Evolutionary conservation across 1,284 basidiomycete genomes (phyloP).

Genomic region (Vanrija humicola): DNA sequence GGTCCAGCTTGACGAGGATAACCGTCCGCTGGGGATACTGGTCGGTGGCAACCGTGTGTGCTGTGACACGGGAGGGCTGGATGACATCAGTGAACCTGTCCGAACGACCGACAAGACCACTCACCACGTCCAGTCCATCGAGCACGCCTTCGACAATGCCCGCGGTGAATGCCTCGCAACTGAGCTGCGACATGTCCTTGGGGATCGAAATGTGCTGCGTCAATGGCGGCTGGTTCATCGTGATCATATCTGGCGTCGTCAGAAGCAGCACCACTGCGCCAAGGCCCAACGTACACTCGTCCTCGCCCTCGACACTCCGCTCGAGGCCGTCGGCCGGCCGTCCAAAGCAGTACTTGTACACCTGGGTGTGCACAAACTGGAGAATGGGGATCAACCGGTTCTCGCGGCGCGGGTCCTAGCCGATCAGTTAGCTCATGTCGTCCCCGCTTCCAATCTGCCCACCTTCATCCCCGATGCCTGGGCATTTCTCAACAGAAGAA

Average conservation of each 20-base stretch:
- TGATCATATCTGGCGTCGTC: conserved; percentile 88
- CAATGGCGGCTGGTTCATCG: conserved; percentile 89
- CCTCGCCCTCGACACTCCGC: conserved; percentile 88
- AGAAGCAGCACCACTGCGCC: not conserved
- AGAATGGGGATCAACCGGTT: conserved; percentile 81
- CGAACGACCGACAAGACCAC: conserved; percentile 45
- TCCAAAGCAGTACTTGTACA: conserved; percentile 92
- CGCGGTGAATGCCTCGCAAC: conserved; percentile 93
- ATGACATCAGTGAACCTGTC: conserved; percentile 1
- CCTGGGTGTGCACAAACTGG: conserved; percentile 85
- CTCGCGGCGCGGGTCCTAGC: conserved; percentile 80
- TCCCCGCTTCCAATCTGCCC: conserved; percentile 58
- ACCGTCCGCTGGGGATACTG: conserved; percentile 79
- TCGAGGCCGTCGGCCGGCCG: conserved; percentile 91
- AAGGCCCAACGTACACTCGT: conserved; percentile 71
- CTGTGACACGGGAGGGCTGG: conserved; percentile 93
- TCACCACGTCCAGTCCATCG: conserved; percentile 89
- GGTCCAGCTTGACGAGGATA: conserved; percentile 90
- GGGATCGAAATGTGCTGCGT: conserved; percentile 90
- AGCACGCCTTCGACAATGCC: conserved; percentile 96
- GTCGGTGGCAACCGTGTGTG: conserved; percentile 83
- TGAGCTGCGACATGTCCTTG: conserved; percentile 86
- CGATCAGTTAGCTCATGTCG: conserved; percentile 44
- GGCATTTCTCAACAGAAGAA: conserved; percentile 46
- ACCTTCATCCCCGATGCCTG: conserved; percentile 44